These are phyloP conservation scores for Boeremia exigua DNA, from an alignment of 2,329 filamentous ascomycete species.

Conservation along the genomic window DNA sequence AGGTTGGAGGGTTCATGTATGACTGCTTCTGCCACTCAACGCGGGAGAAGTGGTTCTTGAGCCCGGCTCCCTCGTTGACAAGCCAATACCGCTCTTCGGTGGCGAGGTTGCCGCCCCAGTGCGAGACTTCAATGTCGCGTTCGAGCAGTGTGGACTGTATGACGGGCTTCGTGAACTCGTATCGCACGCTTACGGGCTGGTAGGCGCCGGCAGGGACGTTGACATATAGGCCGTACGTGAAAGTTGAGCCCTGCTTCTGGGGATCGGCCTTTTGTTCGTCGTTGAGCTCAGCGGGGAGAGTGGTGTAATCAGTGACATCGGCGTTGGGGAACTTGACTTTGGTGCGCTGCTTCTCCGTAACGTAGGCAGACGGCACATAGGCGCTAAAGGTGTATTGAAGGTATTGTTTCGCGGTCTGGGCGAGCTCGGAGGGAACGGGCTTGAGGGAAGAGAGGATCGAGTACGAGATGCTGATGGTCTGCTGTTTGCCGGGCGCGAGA, in stretches of 20 bases:
- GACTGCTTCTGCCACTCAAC: constrained; percentile 55
- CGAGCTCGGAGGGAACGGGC: constrained; percentile 80
- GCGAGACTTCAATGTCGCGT: constrained; percentile 91
- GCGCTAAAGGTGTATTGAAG: constrained; percentile 85
- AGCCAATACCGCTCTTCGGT: constrained; percentile 94
- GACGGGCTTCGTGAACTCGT: constrained; percentile 94
- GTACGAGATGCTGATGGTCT: constrained; percentile 88
- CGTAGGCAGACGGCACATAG: constrained; percentile 83
- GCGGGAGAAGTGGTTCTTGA: constrained; percentile 59
- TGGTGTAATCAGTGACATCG: constrained; percentile 85
- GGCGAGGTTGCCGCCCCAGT: constrained; percentile 97
- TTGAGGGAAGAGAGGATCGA: constrained; percentile 77
- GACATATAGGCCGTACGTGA: constrained; percentile 89
- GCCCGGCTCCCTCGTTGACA: constrained; percentile 81
- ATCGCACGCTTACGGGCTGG: constrained; percentile 79
- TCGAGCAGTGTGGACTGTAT: constrained; percentile 80
- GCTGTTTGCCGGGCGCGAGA: constrained; percentile 76
- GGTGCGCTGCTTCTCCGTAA: constrained; percentile 92
- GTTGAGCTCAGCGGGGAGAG: constrained; percentile 64
- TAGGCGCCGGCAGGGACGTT: constrained; percentile 78
- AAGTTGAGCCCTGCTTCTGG: constrained; percentile 81
- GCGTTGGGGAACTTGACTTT: constrained; percentile 86
- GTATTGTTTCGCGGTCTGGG: constrained; percentile 87
- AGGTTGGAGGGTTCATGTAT: constrained; percentile 78
- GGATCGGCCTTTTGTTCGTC: constrained; percentile 70